Evolutionary conservation across 2,329 filamentous ascomycete genomes (phyloP), one percentile per base, ranked within the genome.

Genomic region (Colletotrichum cereale): DNA sequence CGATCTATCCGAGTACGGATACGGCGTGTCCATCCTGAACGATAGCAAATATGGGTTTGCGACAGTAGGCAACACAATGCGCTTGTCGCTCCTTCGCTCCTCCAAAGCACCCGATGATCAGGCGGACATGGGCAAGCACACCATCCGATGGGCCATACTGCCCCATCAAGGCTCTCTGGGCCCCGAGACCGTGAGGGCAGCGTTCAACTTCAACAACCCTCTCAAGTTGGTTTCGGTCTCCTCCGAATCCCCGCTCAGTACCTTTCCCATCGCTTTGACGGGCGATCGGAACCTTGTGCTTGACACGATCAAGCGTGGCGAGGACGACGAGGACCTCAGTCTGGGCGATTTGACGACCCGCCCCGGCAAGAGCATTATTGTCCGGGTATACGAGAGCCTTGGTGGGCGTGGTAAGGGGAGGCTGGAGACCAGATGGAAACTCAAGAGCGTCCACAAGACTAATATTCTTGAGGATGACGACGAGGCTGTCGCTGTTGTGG

Each of bases 21-120:
- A 93, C 77, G 91, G 91, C 62, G 89, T 93, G 5, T 90, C 88
- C 2, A 87, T 93, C 62, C 83, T 93, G 38, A 93, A 93, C 78
- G 91, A 93, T 78, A 88, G 86, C 77, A 92, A 92, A 76, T 93
- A 92, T 76, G 91, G 91, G 21, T 93, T 93, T 76, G 90, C 91
- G 3, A 91, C 89, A 4, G 85, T 84, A 24, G 91, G 91, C 34
- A 91, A 88, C 76, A 79, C 91, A n/a, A 92, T 92, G 91, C 85
- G 91, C 3, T 82, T 93, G 18, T 90, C 87, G 31, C 82, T 93
- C 14, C 84, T 93, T 11, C 86, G 91, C 12, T 87, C 90, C 1
- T 87, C 91, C 18, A 93, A 93, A 75, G 91, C 91, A 0, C 91
- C 91, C 0, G 91, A 93, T 76, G 90, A 86, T 1, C 88, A 92